These are phyloP conservation scores for Fraxinus paxiana DNA, from an alignment of 305 asterid genomes.

Conservation along the genomic window DNA sequence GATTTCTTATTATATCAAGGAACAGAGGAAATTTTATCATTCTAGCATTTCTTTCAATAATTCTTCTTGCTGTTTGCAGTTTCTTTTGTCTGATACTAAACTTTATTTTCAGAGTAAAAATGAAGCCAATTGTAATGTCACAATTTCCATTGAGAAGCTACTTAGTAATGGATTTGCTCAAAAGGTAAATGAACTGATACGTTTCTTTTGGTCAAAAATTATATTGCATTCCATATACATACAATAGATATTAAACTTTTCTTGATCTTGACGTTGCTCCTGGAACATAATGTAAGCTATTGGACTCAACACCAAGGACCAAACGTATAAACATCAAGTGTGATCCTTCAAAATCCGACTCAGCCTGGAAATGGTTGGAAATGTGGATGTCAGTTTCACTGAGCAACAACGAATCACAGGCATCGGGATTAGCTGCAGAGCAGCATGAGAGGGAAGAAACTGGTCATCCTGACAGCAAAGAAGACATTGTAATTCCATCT, in stretches of 20 bases:
- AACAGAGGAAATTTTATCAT: slow-evolving; percentile 12
- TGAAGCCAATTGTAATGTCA: slow-evolving; percentile 32
- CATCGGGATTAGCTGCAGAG: slow-evolving; percentile 29
- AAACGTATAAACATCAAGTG: slow-evolving; percentile 70
- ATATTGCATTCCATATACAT: slow-evolving; percentile 2
- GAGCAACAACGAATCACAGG: slow-evolving; percentile 34
- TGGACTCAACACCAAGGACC: slow-evolving; percentile 69
- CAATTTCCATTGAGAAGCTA: slow-evolving; percentile 69
- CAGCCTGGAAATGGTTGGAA: slow-evolving; percentile 95
- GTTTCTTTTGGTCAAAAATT: slow-evolving; percentile 16
- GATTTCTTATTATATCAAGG: slow-evolving; percentile 9
- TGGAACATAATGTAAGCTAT: slow-evolving; percentile 51
- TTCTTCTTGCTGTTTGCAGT: not conserved
- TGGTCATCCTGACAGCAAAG: slow-evolving; percentile 34
- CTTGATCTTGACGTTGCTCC: slow-evolving; percentile 20
- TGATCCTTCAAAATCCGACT: slow-evolving; percentile 74
- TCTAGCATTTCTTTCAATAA: slow-evolving; percentile 2
- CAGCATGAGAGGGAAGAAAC: slow-evolving; percentile 33
- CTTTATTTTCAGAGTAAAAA: slow-evolving; percentile 22
- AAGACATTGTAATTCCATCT: slow-evolving; percentile 27
- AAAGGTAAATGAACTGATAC: slow-evolving; percentile 53
- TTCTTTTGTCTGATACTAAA: slow-evolving; percentile 18
- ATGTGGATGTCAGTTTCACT: slow-evolving; percentile 85
- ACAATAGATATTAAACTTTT: not conserved
- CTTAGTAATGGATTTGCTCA: slow-evolving; percentile 79